Evolutionary conservation across 805 yeast genomes (phyloP).

Genomic region (Nakazawaea pomicola): DNA sequence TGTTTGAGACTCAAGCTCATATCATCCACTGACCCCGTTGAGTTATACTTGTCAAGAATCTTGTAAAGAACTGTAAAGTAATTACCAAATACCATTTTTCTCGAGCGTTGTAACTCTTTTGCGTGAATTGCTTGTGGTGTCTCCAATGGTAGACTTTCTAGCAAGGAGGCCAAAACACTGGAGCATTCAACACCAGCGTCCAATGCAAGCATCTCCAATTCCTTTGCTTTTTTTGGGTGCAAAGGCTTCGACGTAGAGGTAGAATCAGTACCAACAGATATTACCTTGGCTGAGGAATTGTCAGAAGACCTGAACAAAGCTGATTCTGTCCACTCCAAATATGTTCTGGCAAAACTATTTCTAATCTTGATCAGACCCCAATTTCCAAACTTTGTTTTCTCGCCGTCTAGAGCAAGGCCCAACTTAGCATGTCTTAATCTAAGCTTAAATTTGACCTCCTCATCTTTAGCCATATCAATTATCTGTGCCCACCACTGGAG

Average conservation of each 20-base stretch:
- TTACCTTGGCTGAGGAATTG: conserved; percentile 14
- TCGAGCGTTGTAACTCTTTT: conserved; percentile 47
- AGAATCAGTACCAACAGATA: conserved; percentile 17
- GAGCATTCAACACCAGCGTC: conserved; percentile 66
- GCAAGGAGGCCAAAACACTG: conserved; percentile 47
- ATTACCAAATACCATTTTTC: conserved; percentile 60
- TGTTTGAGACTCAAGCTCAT: conserved; percentile 32
- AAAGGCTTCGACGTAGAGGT: neutral
- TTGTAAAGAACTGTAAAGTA: conserved; percentile 60
- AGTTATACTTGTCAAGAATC: conserved; percentile 41
- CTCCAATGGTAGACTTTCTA: conserved; percentile 55
- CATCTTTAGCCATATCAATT: conserved; percentile 25
- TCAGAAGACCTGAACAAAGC: conserved; percentile 28
- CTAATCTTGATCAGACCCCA: conserved; percentile 11
- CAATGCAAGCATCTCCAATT: conserved; percentile 41
- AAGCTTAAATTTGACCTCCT: conserved; percentile 26
- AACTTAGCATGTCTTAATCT: conserved; percentile 36
- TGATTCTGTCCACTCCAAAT: conserved; percentile 28
- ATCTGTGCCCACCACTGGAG: conserved; percentile 20
- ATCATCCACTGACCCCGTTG: conserved; percentile 12
- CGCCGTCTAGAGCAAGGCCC: conserved; percentile 25
- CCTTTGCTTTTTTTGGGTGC: conserved; percentile 25
- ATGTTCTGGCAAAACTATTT: conserved; percentile 25
- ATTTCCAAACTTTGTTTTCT: conserved; percentile 16
- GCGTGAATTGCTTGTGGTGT: conserved; percentile 51